Base-by-base conservation (phyloP, 306 rosid genomes). In the Cicer bijugum region DNA sequence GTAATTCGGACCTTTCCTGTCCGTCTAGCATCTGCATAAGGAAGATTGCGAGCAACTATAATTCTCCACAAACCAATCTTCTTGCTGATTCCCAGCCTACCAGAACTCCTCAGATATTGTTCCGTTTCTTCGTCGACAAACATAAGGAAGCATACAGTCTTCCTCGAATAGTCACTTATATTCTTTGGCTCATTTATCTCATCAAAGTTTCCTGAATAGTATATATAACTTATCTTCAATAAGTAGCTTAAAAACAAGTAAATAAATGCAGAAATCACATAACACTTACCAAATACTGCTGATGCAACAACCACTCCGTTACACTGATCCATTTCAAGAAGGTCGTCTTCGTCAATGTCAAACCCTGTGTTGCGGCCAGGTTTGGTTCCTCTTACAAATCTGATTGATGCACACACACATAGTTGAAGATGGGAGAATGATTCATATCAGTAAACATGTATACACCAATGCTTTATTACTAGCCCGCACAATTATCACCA, bases 241-340 rank as follows among this genome's bases (percentile, higher is more conserved):
- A 64, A 76, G 46, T 69, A 61, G 76, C 52, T 67, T 28, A 68
- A 59, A 75, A 63, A 47, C 71, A 43, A 53, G 52, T 47, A 47
- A 47, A 64, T 12, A 55, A 82, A 46, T 28, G 50, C 69, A 66
- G 44, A 64, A 38, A 72, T 20, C 47, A 71, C 28, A 82, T 55
- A 20, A 71, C 50, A 78, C 86, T 51, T 43, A 90, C 98, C 93
- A 82, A 90, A 93, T 82, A 93, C 84, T 76, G 96, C 96, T 10
- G 98, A 93, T 64, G 96, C 96, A 81, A 93, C 97, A 78, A 90
- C 96, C 53, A 93, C 88, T 23, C 97, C 98, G 17, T 17, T 84
- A 75, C 98, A 93, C 74, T 81, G 92, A 60, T 93, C 96, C 97
- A 91, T 90, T 44, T 85, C 87, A 76, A 65, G 74, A 70, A 88